phyloP scores from a whole-genome alignment of 257 asterid genomes.

The Lycium ferocissimum region DNA sequence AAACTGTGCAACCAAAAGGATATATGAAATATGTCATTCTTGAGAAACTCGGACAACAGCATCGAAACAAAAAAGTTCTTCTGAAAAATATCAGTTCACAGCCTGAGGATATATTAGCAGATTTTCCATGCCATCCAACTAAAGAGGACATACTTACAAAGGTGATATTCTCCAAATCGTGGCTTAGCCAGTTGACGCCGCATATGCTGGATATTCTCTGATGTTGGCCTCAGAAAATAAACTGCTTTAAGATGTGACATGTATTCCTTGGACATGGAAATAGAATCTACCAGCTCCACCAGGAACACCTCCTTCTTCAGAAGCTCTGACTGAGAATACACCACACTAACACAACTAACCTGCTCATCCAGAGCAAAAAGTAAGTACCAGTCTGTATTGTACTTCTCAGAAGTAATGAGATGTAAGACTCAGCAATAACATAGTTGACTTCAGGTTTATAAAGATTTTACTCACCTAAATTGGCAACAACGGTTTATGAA shows the following conservation, averaged over 20 bases:
- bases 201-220: slow-evolving; percentile 81
- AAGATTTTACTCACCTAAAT: neutral
- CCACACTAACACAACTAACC: slow-evolving; percentile 96
- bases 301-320: slow-evolving; percentile 96
- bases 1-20: slow-evolving; percentile 59
- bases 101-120: neutral
- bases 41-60: neutral
- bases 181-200: slow-evolving; percentile 88
- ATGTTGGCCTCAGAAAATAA: slow-evolving; percentile 89
- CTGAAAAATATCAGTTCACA: neutral
- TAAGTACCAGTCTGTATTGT: neutral
- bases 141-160: slow-evolving; percentile 63
- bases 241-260: slow-evolving; percentile 99
- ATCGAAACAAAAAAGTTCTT: slow-evolving; percentile 11
- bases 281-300: slow-evolving; percentile 92
- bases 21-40: neutral
- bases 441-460: neutral
- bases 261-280: slow-evolving; percentile 90
- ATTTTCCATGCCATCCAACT: neutral
- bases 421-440: neutral
- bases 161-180: slow-evolving; percentile 97
- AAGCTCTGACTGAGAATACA: slow-evolving; percentile 92
- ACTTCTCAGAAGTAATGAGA: slow-evolving; percentile 5
- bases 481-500: slow-evolving; percentile 12
- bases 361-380: slow-evolving; percentile 39